Evolutionary conservation across 2,329 filamentous ascomycete species (phyloP).

Genomic region (Penicillium sclerotigenum): DNA sequence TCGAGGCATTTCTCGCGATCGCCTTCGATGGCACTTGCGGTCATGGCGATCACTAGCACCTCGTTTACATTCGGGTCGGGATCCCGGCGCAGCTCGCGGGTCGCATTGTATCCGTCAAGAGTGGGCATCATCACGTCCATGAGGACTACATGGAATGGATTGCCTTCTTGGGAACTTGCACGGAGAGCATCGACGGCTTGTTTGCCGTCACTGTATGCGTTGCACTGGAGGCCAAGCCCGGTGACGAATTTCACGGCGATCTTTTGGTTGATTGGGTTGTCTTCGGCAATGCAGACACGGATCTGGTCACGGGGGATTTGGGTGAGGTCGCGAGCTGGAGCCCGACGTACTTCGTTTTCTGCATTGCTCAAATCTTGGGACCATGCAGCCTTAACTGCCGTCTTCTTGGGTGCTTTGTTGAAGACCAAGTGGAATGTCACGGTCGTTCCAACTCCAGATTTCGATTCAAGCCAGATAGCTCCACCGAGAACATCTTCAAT

Average conservation of each 20-base stretch:
- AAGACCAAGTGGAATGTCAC: slow-evolving; percentile 82
- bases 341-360: slow-evolving; percentile 42
- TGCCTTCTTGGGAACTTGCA: slow-evolving; percentile 64
- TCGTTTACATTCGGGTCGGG: slow-evolving; percentile 71
- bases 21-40: slow-evolving; percentile 87
- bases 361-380: slow-evolving; percentile 45
- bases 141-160: slow-evolving; percentile 82
- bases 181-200: slow-evolving; percentile 86
- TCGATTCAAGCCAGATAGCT: slow-evolving; percentile 75
- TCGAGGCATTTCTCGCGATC: slow-evolving; percentile 94
- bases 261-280: slow-evolving; percentile 91
- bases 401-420: slow-evolving; percentile 67
- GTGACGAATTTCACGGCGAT: slow-evolving; percentile 90
- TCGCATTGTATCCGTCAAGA: slow-evolving; percentile 88
- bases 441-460: slow-evolving; percentile 58
- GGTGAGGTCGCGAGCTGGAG: slow-evolving; percentile 63
- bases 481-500: slow-evolving; percentile 91
- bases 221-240: slow-evolving; percentile 79
- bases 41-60: slow-evolving; percentile 95
- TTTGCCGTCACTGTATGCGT: slow-evolving; percentile 84
- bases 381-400: slow-evolving; percentile 57
- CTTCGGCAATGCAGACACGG: slow-evolving; percentile 88
- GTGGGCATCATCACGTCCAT: slow-evolving; percentile 98
- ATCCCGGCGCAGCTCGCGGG: slow-evolving; percentile 75
- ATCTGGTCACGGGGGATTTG: slow-evolving; percentile 72